Evolutionary conservation across 441 rosid species (phyloP), one percentile per base, ranked within the genome.

Genomic region (Gossypium davidsonii): DNA sequence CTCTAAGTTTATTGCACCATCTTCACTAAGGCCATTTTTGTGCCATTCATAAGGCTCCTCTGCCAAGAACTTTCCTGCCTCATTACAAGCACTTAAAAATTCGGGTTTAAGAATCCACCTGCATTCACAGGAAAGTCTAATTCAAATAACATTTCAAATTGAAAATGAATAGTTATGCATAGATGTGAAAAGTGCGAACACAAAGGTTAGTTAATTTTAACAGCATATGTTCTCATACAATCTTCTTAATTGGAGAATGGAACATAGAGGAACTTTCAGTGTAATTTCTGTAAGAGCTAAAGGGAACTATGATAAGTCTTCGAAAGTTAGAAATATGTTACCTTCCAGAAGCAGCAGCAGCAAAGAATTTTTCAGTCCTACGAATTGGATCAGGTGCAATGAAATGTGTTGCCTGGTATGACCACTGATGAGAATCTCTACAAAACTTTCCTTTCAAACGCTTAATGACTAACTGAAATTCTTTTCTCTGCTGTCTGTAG

Each of bases 291-390:
- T 1, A 39, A 18, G 23, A 67, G 11, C 12, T 14, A 67, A 48
- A 25, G n/a, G 51, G 34, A 44, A 42, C 15, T 21, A 21, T 4
- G 42, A 5, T 53, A 44, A 9, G 56, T 39, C 20, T 53, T 64
- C 8, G 61, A 63, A 9, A 55, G n/a, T 26, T 31, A 21, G 39
- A 55, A 2, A 57, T 67, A 31, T 14, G 51, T 77, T 80, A 91
- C 98, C 97, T 90, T 86, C 98, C 96, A 76, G 97, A 91, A 63
- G 97, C 94, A 56, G 97, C 89, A 80, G 96, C 96, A 60, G 97
- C 97, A 48, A 93, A 93, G 73, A 93, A 83, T 76, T 90, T 93
- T 70, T 91, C 97, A 5, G 97, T 93, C 83, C 98, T 83, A 59
- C 92, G 85, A 79, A 92, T 61, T 46, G 95, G 89, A 61, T 87